Percentiles rank a stretch among this genome's conserved stretches.
Evolutionary conservation across 2,329 filamentous ascomycete species (phyloP).

Genomic region (Ramularia endophylla): DNA sequence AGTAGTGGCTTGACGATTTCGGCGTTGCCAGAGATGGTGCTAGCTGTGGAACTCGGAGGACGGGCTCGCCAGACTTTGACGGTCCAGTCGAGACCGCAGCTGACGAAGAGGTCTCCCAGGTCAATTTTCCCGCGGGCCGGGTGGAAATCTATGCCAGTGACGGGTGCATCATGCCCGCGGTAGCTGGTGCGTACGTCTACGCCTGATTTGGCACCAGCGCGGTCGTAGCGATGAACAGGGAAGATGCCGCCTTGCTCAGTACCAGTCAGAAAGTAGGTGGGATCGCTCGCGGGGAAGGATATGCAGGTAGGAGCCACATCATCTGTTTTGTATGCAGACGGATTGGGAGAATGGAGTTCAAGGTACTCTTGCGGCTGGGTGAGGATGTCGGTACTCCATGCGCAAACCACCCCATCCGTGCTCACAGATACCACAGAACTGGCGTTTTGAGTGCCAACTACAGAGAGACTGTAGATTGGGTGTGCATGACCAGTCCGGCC

Average conservation of each 20-base stretch:
- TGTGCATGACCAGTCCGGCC: slow-evolving; percentile 78
- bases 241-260: slow-evolving; percentile 96
- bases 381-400: slow-evolving; percentile 97
- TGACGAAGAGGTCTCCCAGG: slow-evolving; percentile 86
- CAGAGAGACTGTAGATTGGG: slow-evolving; percentile 89
- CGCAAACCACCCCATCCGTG: slow-evolving; percentile 92
- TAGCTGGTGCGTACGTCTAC: slow-evolving; percentile 87
- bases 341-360: slow-evolving; percentile 76
- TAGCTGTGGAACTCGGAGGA: slow-evolving; percentile 64
- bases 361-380: slow-evolving; percentile 93
- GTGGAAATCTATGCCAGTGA: slow-evolving; percentile 96
- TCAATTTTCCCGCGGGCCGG: slow-evolving; percentile 88
- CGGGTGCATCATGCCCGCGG: slow-evolving; percentile 82
- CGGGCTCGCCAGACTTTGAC: slow-evolving; percentile 96
- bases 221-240: slow-evolving; percentile 94
- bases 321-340: slow-evolving; percentile 67
- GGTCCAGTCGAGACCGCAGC: slow-evolving; percentile 92
- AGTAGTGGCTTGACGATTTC: slow-evolving; percentile 57
- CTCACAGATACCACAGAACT: slow-evolving; percentile 98
- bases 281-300: slow-evolving; percentile 89
- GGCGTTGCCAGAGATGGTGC: slow-evolving; percentile 39
- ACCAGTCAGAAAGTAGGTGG: slow-evolving; percentile 94
- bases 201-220: slow-evolving; percentile 92
- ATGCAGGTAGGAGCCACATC: slow-evolving; percentile 93
- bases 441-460: slow-evolving; percentile 96